Percentiles rank a stretch among this genome's conserved stretches.
Evolutionary conservation across 176 grass and related monocot species (phyloP).

Genomic region (Avena atlantica): DNA sequence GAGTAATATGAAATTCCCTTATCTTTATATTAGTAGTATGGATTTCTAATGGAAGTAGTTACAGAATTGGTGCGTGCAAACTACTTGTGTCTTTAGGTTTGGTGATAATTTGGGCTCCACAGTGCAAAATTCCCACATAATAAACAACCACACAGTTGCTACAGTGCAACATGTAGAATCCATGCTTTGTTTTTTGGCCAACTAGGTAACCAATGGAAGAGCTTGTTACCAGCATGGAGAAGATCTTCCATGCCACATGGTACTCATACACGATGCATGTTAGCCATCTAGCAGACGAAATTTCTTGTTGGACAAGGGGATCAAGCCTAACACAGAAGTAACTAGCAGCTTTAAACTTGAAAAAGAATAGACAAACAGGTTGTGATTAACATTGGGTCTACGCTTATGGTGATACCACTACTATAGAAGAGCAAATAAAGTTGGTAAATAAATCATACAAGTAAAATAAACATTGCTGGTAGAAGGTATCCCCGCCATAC

Average conservation of each 20-base stretch:
- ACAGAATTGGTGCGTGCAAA: neutral
- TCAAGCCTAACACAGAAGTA: neutral
- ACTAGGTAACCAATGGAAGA: neutral
- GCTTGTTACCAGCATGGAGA: neutral
- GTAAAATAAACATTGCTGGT: neutral
- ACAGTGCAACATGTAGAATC: neutral
- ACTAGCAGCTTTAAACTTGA: neutral
- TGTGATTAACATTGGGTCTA: neutral
- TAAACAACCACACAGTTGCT: neutral
- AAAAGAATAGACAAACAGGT: neutral
- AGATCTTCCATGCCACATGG: neutral
- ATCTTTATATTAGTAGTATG: neutral
- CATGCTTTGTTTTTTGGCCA: neutral
- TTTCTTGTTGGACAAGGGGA: neutral
- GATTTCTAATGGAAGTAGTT: neutral
- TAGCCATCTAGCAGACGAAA: too few species aligned
- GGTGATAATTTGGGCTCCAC: slow-evolving; percentile 21
- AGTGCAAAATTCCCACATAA: neutral
- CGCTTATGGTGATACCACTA: neutral
- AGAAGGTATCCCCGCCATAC: neutral
- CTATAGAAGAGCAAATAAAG: neutral
- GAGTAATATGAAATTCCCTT: neutral
- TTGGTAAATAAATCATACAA: slow-evolving; percentile 21
- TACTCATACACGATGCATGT: slow-evolving; percentile 22
- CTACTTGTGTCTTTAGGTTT: neutral